These are phyloP conservation scores for Trichosporon inkin DNA, from an alignment of 1,284 basidiomycete genomes.

Conservation along the genomic window DNA sequence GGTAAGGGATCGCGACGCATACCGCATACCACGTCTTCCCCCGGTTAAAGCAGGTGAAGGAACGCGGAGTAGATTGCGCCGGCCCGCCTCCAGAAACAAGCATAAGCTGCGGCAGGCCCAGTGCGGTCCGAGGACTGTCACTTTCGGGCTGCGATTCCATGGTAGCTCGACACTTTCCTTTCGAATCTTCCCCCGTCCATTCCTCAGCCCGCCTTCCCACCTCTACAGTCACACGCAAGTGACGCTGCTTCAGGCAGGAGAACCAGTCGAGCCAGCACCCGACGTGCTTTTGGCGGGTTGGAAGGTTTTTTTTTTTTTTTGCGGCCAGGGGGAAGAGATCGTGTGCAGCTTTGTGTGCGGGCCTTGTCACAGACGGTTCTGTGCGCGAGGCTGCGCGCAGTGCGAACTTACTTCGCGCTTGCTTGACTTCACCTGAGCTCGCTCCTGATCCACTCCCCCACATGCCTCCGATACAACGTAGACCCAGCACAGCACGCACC, in stretches of 20 bases:
- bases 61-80: background rate
- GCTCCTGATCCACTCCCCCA: background rate
- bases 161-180: background rate
- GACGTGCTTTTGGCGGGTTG: background rate
- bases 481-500: background rate
- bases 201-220: background rate
- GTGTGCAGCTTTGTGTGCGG: background rate
- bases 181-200: background rate
- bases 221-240: background rate
- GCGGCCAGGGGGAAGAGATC: too few relatives aligned
- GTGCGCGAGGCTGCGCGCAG: too few relatives aligned
- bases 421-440: background rate
- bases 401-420: background rate
- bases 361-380: too few relatives aligned
- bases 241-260: background rate
- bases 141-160: background rate
- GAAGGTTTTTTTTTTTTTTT: too few relatives aligned
- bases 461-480: conserved; percentile 6
- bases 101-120: background rate
- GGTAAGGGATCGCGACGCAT: background rate
- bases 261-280: background rate
- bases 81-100: background rate
- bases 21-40: background rate
- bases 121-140: background rate
- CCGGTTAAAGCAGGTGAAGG: background rate